These are phyloP conservation scores for Capsicum chinense DNA, from an alignment of 257 asterid species.

Conservation along the genomic window DNA sequence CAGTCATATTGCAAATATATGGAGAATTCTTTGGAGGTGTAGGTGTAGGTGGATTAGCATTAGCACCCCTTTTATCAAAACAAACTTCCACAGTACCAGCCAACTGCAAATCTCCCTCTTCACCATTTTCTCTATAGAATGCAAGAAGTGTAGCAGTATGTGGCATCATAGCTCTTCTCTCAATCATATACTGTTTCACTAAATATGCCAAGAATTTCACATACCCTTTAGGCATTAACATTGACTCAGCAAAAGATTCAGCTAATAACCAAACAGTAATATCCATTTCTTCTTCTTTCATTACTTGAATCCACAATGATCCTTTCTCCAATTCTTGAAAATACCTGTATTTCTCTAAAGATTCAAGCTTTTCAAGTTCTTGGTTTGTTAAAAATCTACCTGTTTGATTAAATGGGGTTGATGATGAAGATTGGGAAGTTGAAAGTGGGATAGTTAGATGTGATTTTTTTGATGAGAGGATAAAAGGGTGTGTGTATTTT, in stretches of 20 bases:
- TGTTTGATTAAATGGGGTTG: slow-evolving; percentile 53
- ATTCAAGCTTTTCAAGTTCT: slow-evolving; percentile 68
- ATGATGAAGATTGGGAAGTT: slow-evolving; percentile 58
- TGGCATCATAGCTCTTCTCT: slow-evolving; percentile 73
- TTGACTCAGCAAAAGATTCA: slow-evolving; percentile 86
- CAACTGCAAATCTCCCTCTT: slow-evolving; percentile 69
- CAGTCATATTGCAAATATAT: slow-evolving; percentile 93
- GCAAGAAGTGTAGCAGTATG: slow-evolving; percentile 84
- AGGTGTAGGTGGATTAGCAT: slow-evolving; percentile 83
- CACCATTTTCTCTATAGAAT: slow-evolving; percentile 54
- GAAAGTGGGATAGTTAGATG: slow-evolving; percentile 48
- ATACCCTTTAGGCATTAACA: slow-evolving; percentile 71
- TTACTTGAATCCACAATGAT: slow-evolving; percentile 63
- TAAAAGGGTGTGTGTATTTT: slow-evolving; percentile 47
- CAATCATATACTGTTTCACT: slow-evolving; percentile 82
- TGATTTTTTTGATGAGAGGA: slow-evolving; percentile 48
- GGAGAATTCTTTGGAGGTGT: slow-evolving; percentile 79
- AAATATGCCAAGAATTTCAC: slow-evolving; percentile 65
- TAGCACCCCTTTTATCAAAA: slow-evolving; percentile 71
- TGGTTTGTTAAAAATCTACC: slow-evolving; percentile 63
- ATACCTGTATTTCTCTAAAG: slow-evolving; percentile 61
- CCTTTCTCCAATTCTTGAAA: slow-evolving; percentile 75
- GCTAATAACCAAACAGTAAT: slow-evolving; percentile 67
- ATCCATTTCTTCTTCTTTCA: slow-evolving; percentile 87
- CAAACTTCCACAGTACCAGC: slow-evolving; percentile 94